Conservation (phyloP, 345 rosid genomes). For the Draba incana region DNA sequence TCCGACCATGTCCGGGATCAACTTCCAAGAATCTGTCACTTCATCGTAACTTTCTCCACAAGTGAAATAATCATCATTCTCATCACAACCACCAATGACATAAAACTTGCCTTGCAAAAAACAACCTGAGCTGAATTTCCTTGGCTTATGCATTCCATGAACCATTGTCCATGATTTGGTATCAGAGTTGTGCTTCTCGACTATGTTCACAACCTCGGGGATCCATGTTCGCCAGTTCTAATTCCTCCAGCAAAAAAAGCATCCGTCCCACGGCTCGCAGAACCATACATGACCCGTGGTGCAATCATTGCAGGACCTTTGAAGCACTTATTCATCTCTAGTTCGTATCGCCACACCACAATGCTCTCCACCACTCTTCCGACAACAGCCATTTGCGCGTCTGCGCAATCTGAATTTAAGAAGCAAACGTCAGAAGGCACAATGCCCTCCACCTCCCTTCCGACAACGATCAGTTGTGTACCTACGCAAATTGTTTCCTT, state of each 20-base stretch:
- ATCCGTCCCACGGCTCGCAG: slow-evolving; percentile 54
- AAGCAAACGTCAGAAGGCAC: no score
- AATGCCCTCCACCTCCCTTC: slow-evolving; percentile 45
- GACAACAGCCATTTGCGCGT: no score
- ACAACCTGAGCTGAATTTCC: slow-evolving; percentile 65
- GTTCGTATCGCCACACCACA: slow-evolving; percentile 65
- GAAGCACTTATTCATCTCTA: slow-evolving; percentile 58
- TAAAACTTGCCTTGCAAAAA: slow-evolving; percentile 63
- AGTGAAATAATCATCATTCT: slow-evolving; percentile 45
- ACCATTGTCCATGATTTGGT: slow-evolving; percentile 64
- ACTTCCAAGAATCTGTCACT: slow-evolving; percentile 52
- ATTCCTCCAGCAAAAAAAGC: slow-evolving; percentile 70
- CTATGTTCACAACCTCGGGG: slow-evolving; percentile 47
- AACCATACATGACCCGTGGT: slow-evolving; percentile 54
- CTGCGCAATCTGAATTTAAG: no score
- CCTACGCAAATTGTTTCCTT: slow-evolving; percentile 72
- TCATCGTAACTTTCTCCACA: slow-evolving; percentile 37
- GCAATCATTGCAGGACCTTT: slow-evolving; percentile 52
- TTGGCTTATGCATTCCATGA: slow-evolving; percentile 46
- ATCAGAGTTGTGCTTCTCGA: slow-evolving; percentile 61
- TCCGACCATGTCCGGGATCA: slow-evolving; percentile 53
- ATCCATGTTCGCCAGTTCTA: slow-evolving; percentile 28
- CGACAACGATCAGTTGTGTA: slow-evolving; percentile 65
- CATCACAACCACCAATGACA: slow-evolving; percentile 63
- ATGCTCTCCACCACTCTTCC: slow-evolving; percentile 17